Percentiles rank a stretch among this genome's conserved stretches.
Conservation (phyloP, 768 basidiomycete genomes). For the Crepidotus variabilis region DNA sequence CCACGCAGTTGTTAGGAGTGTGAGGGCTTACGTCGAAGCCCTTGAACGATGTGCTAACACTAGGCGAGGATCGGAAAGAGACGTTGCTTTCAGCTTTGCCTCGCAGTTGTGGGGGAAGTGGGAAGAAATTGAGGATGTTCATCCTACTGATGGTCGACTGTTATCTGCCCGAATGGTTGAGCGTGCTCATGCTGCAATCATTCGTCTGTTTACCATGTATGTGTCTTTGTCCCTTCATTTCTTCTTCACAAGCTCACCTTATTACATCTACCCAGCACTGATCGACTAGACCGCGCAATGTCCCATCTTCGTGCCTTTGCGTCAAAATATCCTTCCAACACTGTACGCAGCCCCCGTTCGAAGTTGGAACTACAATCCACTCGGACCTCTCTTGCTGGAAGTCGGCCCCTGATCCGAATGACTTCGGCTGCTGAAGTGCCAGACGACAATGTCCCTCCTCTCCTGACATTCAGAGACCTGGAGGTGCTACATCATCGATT, state of each 20-base stretch:
- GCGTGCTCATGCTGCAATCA: constrained; percentile 62
- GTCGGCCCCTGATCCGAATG: constrained; percentile 70
- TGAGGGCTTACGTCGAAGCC: constrained; percentile 58
- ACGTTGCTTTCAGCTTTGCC: constrained; percentile 46
- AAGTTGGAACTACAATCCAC: constrained; percentile 55
- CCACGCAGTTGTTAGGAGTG: constrained; percentile 40
- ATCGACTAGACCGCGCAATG: constrained; percentile 50
- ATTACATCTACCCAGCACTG: constrained; percentile 31
- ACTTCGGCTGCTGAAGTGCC: constrained; percentile 53
- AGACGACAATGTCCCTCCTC: constrained; percentile 79
- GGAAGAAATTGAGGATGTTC: constrained; percentile 40
- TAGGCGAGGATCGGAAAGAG: constrained; percentile 42
- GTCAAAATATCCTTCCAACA: constrained; percentile 56
- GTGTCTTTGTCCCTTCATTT: constrained; percentile 21
- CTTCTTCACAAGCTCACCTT: constrained; percentile 6
- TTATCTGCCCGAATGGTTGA: constrained; percentile 55
- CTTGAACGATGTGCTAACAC: constrained; percentile 59
- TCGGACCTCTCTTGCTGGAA: constrained; percentile 48
- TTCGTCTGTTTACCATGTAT: constrained; percentile 61
- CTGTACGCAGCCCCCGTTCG: constrained; percentile 35
- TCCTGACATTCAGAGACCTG: constrained; percentile 75
- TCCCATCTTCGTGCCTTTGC: constrained; percentile 59
- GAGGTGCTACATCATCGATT: constrained; percentile 75
- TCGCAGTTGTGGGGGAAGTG: constrained; percentile 68
- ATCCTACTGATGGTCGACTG: constrained; percentile 23